Conservation (phyloP, 495 filamentous ascomycete species). For the Xylaria acuta region DNA sequence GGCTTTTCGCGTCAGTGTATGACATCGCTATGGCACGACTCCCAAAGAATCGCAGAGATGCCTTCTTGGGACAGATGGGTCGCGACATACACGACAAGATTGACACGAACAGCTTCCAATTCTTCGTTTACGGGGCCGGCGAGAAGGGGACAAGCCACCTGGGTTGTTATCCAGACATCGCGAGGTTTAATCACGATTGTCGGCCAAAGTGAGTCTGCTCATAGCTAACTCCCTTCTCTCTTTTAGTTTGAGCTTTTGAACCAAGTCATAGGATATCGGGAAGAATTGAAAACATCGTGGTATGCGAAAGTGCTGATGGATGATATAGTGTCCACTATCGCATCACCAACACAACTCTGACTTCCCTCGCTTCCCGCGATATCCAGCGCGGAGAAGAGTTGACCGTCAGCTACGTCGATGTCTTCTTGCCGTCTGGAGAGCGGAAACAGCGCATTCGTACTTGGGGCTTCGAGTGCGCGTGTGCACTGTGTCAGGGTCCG, state of each 20-base stretch:
- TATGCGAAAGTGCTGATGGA: not conserved
- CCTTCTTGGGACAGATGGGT: conserved; percentile 47
- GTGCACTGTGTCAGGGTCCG: conserved; percentile 42
- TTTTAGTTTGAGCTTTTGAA: not conserved
- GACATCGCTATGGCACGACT: conserved; percentile 40
- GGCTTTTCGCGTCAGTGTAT: conserved; percentile 33
- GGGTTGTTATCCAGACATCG: conserved; percentile 45
- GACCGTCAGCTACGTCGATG: conserved; percentile 50
- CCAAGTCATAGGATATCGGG: not conserved
- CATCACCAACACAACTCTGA: conserved; percentile 47
- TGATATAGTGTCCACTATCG: conserved; percentile 48
- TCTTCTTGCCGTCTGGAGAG: conserved; percentile 33
- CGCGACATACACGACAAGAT: conserved; percentile 41
- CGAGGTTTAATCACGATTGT: conserved; percentile 52
- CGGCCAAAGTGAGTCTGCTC: conserved; percentile 48
- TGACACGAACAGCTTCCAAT: conserved; percentile 49
- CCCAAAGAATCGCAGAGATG: conserved; percentile 24
- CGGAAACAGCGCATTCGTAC: conserved; percentile 43
- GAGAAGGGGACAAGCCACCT: conserved; percentile 41
- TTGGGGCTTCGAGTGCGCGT: conserved; percentile 53
- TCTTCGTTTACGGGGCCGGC: conserved; percentile 42
- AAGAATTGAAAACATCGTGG: not conserved
- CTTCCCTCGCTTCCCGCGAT: conserved; percentile 47
- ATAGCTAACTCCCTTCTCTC: not conserved
- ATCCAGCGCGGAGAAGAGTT: conserved; percentile 49